Conservation (phyloP, 805 yeast species). For the Pachysolen tannophilus region DNA sequence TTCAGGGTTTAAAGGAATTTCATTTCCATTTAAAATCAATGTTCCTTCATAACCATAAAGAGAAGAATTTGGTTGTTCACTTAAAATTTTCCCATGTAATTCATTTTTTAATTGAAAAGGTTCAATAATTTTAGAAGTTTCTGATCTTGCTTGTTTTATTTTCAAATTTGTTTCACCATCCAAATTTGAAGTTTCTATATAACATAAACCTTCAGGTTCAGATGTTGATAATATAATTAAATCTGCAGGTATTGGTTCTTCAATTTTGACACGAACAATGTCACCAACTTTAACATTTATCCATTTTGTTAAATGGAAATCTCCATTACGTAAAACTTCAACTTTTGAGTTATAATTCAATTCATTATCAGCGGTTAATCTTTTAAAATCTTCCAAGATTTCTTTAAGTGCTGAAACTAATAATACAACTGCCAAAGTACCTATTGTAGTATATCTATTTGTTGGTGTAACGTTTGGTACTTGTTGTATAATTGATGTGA, state of each 20-base stretch:
- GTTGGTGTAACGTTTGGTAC: conserved; percentile 97
- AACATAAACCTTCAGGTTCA: conserved; percentile 97
- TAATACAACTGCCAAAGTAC: conserved; percentile 79
- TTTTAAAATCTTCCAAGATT: conserved; percentile 80
- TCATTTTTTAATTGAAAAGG: conserved; percentile 24
- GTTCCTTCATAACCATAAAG: conserved; percentile 95
- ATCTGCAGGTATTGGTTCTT: conserved; percentile 94
- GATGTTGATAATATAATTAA: conserved; percentile 78
- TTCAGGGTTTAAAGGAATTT: conserved; percentile 77
- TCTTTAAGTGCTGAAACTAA: conserved; percentile 91
- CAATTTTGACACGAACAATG: conserved; percentile 73
- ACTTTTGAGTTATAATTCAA: conserved; percentile 67
- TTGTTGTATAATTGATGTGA: conserved; percentile 91
- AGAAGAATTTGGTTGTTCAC: conserved; percentile 93
- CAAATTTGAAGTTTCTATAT: conserved; percentile 93
- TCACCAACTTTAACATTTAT: conserved; percentile 87
- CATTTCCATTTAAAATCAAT: conserved; percentile 44
- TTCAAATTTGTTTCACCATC: conserved; percentile 98
- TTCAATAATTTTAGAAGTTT: conserved; percentile 66
- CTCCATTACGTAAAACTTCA: conserved; percentile 53
- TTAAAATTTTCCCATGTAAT: conserved; percentile 45
- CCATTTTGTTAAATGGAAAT: conserved; percentile 69
- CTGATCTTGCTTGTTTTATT: conserved; percentile 80
- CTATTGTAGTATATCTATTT: conserved; percentile 90
- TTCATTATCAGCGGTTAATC: conserved; percentile 84